Evolutionary conservation across 2,329 filamentous ascomycete species (phyloP).

Genomic region (Xylaria arbuscula): DNA sequence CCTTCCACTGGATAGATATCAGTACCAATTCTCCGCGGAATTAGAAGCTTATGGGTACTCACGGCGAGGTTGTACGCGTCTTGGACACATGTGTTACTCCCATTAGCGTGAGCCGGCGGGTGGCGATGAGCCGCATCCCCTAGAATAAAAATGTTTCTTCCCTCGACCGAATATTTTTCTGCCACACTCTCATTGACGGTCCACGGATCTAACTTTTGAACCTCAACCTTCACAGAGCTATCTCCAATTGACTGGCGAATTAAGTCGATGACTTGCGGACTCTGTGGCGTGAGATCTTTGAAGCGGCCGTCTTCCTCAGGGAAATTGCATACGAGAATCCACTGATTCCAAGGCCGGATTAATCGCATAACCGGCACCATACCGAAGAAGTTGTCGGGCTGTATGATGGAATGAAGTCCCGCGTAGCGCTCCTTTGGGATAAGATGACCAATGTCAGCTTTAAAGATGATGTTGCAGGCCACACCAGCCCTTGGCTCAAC

Average conservation of each 20-base stretch:
- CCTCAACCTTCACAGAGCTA: conserved; percentile 58
- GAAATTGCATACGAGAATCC: conserved; percentile 62
- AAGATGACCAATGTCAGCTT: conserved; percentile 62
- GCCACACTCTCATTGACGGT: conserved; percentile 71
- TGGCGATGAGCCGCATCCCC: conserved; percentile 70
- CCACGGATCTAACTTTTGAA: conserved; percentile 68
- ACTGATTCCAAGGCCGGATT: conserved; percentile 69
- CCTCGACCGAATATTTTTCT: conserved; percentile 64
- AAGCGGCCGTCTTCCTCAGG: conserved; percentile 34
- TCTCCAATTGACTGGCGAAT: conserved; percentile 61
- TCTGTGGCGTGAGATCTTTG: conserved; percentile 27
- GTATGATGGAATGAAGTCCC: conserved; percentile 67
- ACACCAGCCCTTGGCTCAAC: conserved; percentile 51
- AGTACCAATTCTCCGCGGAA: not conserved
- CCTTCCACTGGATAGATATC: conserved; percentile 57
- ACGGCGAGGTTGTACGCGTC: conserved; percentile 65
- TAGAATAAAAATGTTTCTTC: conserved; percentile 62
- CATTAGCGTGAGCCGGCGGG: conserved; percentile 67
- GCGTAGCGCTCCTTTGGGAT: conserved; percentile 59
- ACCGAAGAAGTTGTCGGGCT: conserved; percentile 60
- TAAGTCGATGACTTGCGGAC: conserved; percentile 30
- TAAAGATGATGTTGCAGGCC: conserved; percentile 56
- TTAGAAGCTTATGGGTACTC: conserved; percentile 1
- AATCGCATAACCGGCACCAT: conserved; percentile 60
- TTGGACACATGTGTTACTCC: conserved; percentile 69